Evolutionary conservation across 225 moss, liverwort and hornwort species (phyloP).

Genomic region (Marchantia polymorpha): DNA sequence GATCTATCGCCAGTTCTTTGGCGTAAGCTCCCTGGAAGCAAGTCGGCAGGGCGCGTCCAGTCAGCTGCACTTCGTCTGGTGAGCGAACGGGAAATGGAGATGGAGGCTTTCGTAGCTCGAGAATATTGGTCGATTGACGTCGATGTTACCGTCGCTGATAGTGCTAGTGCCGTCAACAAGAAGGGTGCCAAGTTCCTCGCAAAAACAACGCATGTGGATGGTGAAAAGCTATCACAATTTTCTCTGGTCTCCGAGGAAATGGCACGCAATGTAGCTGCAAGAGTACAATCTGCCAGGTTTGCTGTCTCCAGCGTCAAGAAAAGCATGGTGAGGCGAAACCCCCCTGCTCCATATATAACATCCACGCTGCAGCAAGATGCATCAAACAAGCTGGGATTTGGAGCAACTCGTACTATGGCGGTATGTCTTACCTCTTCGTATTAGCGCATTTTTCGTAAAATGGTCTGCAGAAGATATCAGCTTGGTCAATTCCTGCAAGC

Average conservation of each 20-base stretch:
- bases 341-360: conserved; percentile 80
- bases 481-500: too few species aligned
- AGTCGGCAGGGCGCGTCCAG: conserved; percentile 94
- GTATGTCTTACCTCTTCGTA: conserved; percentile 39
- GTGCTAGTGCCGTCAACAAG: neutral
- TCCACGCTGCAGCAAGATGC: conserved; percentile 96
- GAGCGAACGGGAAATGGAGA: conserved; percentile 81
- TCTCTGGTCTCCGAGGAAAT: conserved; percentile 50
- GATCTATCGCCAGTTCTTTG: conserved; percentile 92
- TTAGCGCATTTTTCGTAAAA: neutral
- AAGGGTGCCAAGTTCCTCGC: conserved; percentile 33
- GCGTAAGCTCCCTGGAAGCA: conserved; percentile 98
- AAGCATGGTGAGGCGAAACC: conserved; percentile 56
- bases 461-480: neutral
- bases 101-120: conserved; percentile 57
- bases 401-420: conserved; percentile 82
- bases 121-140: conserved; percentile 83
- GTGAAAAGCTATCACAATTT: conserved; percentile 73
- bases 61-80: conserved; percentile 91
- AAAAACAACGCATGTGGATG: conserved; percentile 70
- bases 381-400: conserved; percentile 79
- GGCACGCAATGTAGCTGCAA: conserved; percentile 47
- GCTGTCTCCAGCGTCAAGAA: conserved; percentile 66
- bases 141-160: conserved; percentile 32
- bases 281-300: conserved; percentile 52